phyloP scores from a whole-genome alignment of 73 alveolate genomes.

The Durusdinium trenchii region DNA sequence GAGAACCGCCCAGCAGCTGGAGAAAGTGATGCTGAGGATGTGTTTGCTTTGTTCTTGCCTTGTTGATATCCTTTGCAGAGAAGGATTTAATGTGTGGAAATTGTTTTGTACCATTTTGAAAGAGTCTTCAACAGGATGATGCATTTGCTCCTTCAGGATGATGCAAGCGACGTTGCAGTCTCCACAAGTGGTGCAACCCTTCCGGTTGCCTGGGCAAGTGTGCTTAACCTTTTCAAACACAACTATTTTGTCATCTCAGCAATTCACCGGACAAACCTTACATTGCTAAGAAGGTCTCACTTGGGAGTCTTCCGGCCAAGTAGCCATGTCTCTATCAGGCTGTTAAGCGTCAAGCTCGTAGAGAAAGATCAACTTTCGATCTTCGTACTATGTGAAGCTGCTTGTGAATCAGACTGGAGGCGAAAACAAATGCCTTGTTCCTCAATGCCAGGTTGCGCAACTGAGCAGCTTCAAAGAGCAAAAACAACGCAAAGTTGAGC shows the following conservation, averaged over 20 bases:
- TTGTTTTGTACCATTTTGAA: no score
- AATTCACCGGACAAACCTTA: background rate
- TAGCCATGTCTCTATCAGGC: no score
- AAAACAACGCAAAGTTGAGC: conserved; percentile 88
- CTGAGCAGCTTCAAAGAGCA: conserved; percentile 92
- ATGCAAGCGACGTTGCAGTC: conserved; percentile 60
- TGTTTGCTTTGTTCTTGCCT: background rate
- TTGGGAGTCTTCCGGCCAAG: no score
- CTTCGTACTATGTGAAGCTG: no score
- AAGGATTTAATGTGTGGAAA: background rate
- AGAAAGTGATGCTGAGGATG: conserved; percentile 41
- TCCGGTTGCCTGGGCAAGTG: conserved; percentile 26
- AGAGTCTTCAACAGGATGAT: no score
- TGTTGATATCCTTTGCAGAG: background rate
- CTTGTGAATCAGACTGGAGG: background rate
- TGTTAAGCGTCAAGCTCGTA: no score
- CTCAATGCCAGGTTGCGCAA: conserved; percentile 32
- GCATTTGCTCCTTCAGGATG: conserved; percentile 59
- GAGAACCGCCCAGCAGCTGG: background rate
- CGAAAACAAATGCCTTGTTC: background rate
- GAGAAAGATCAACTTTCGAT: no score
- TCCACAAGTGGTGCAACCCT: conserved; percentile 38
- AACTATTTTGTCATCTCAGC: no score
- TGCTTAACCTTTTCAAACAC: no score
- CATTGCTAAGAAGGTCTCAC: background rate